Base-by-base conservation (phyloP, 2,329 filamentous ascomycete species). In the Iodosphaeria phyllophila region DNA sequence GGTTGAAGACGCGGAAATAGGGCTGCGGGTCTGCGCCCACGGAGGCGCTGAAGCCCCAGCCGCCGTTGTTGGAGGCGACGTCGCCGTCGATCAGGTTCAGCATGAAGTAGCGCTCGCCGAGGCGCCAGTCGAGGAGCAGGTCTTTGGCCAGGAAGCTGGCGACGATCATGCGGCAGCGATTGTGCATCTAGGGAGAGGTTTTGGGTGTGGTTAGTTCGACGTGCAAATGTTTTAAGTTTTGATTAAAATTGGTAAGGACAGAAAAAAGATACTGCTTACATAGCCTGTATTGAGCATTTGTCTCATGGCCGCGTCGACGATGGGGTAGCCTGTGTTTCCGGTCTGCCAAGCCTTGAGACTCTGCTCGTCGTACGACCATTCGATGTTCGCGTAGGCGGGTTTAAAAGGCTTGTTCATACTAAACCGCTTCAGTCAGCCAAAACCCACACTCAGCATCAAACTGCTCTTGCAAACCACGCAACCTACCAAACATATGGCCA, bases 141-240 rank as follows among this genome's bases (percentile, higher is more conserved):
- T 91, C 76, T 41, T 91, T 91, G 23, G 71, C 59, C 0, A 91
- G 54, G 41, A 89, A 91, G 0, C 70, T 84, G 0, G 78, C 77
- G 3, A 76, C 73, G 22, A 84, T 70, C 80, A 91, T 91, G 15
- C 82, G 72, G 37, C 72, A 72, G 7, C 82, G 70, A 44, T 91
- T 91, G 45, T 86, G 80, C 75, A 89, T 82, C 51, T 72, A 89
- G n/a, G n/a, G n/a, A n/a, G n/a, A n/a, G n/a, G n/a, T n/a, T n/a
- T n/a, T n/a, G n/a, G n/a, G n/a, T n/a, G n/a, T n/a, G n/a, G n/a
- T n/a, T n/a, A n/a, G n/a, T n/a, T n/a, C n/a, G n/a, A n/a, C n/a
- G n/a, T n/a, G n/a, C n/a, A n/a, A n/a, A n/a, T n/a, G n/a, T n/a
- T n/a, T n/a, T n/a, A n/a, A n/a, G n/a, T n/a, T n/a, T n/a, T n/a